Evolutionary conservation across 164 flowering plant species (phyloP).

Genomic region (Berberis vulgaris): DNA sequence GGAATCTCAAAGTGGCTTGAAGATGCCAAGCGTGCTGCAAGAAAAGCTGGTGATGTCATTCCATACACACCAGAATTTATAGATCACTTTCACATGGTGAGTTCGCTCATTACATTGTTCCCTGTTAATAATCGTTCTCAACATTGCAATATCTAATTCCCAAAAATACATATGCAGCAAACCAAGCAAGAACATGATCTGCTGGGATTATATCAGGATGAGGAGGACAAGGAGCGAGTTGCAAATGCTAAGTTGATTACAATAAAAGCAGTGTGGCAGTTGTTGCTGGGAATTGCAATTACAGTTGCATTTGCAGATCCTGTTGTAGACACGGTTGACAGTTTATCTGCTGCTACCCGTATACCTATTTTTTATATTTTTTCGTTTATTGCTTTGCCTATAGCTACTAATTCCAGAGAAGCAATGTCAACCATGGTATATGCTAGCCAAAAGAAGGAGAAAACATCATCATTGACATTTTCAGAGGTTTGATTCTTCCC

Average conservation of each 20-base stretch:
- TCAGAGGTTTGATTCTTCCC: conserved; percentile 23
- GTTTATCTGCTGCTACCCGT: conserved; percentile 18
- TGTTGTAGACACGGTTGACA: conserved; percentile 15
- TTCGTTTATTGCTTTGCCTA: conserved; percentile 22
- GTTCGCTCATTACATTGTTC: neutral
- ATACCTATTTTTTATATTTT: conserved; percentile 21
- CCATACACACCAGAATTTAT: conserved; percentile 7
- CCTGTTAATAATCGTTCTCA: neutral
- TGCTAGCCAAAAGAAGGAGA: conserved; percentile 21
- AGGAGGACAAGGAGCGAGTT: conserved; percentile 18
- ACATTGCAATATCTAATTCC: neutral
- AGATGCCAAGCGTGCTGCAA: conserved; percentile 12
- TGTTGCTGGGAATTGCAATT: conserved; percentile 19
- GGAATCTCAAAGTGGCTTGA: conserved; percentile 20
- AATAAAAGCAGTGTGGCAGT: conserved; percentile 11
- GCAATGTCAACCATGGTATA: conserved; percentile 23
- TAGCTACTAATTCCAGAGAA: conserved; percentile 21
- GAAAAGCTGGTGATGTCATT: neutral
- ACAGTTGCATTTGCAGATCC: conserved; percentile 23
- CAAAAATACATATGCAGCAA: conserved; percentile 13
- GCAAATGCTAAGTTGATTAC: conserved; percentile 10
- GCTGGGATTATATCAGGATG: conserved; percentile 8
- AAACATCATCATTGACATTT: conserved; percentile 26
- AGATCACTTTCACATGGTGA: conserved; percentile 17
- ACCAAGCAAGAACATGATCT: conserved; percentile 14